phyloP scores from a whole-genome alignment of 768 basidiomycete species.

The Amanita pseudoporphyria region DNA sequence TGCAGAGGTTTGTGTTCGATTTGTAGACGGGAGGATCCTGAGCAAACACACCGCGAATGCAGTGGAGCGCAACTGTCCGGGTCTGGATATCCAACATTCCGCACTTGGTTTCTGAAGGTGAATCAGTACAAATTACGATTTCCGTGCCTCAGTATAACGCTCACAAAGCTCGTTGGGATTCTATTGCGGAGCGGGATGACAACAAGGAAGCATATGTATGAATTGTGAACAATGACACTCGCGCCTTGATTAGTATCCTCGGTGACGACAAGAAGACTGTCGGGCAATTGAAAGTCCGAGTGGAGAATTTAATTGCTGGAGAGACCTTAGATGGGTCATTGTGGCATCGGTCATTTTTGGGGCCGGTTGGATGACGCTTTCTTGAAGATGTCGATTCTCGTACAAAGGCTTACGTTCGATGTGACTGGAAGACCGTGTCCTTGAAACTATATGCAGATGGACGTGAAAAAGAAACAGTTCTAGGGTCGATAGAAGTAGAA shows the following conservation, averaged over 20 bases:
- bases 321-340: conserved; percentile 32
- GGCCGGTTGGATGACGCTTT: conserved; percentile 22
- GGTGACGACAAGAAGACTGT: conserved; percentile 44
- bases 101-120: conserved; percentile 35
- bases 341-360: conserved; percentile 40
- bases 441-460: conserved; percentile 39
- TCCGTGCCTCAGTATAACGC: conserved; percentile 39
- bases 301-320: conserved; percentile 44
- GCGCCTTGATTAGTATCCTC: conserved; percentile 34
- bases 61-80: conserved; percentile 20
- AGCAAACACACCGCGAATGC: conserved; percentile 27
- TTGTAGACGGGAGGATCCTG: conserved; percentile 40
- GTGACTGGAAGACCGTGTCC: conserved; percentile 33
- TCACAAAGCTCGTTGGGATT: conserved; percentile 40
- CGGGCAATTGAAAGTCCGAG: conserved; percentile 50
- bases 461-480: conserved; percentile 28
- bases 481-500: conserved; percentile 34
- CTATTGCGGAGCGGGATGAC: conserved; percentile 26
- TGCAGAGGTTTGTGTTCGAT: conserved; percentile 31
- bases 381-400: conserved; percentile 21
- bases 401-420: conserved; percentile 34
- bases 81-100: conserved; percentile 23
- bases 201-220: conserved; percentile 25
- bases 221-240: conserved; percentile 14
- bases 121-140: conserved; percentile 44